A percentile compares a stretch with the other conserved stretches of the same genome.
Conservation (phyloP, 73 alveolate species). For the Uronychia binucleata region DNA sequence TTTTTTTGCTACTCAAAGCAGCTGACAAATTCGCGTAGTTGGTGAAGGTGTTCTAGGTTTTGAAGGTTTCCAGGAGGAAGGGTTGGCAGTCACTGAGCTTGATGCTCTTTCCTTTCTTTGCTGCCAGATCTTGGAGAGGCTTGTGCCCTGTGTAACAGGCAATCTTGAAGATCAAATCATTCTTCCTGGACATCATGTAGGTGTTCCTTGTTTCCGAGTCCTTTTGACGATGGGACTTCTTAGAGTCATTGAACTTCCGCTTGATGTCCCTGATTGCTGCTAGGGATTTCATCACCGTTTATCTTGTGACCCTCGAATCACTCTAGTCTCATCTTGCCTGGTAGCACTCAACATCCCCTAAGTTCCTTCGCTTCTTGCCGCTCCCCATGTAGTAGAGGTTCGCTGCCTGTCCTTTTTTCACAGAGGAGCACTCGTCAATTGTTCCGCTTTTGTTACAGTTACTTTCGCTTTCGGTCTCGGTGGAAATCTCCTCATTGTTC, state of each 20-base stretch:
- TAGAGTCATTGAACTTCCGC: background rate
- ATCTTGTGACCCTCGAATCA: background rate
- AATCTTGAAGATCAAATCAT: background rate
- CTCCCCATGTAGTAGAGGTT: too few relatives aligned
- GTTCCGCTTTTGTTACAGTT: too few relatives aligned
- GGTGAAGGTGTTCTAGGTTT: background rate
- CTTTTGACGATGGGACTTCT: background rate
- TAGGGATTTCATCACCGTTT: background rate
- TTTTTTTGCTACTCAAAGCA: background rate
- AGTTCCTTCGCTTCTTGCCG: too few relatives aligned
- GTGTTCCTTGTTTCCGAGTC: background rate
- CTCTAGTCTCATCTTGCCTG: too few relatives aligned
- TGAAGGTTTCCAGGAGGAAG: background rate
- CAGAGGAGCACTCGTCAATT: too few relatives aligned
- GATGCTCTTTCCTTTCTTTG: background rate
- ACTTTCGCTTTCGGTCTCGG: too few relatives aligned
- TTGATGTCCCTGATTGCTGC: background rate
- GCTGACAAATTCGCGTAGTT: background rate
- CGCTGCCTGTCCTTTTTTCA: background rate
- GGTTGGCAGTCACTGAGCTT: background rate
- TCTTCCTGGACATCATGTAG: background rate
- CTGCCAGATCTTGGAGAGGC: background rate
- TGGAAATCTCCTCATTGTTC: background rate
- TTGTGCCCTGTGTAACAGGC: background rate
- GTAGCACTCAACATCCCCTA: too few relatives aligned